Evolutionary conservation across 164 flowering plant species (phyloP), one percentile per base, ranked within the genome.

Genomic region (Warburgia ugandensis): DNA sequence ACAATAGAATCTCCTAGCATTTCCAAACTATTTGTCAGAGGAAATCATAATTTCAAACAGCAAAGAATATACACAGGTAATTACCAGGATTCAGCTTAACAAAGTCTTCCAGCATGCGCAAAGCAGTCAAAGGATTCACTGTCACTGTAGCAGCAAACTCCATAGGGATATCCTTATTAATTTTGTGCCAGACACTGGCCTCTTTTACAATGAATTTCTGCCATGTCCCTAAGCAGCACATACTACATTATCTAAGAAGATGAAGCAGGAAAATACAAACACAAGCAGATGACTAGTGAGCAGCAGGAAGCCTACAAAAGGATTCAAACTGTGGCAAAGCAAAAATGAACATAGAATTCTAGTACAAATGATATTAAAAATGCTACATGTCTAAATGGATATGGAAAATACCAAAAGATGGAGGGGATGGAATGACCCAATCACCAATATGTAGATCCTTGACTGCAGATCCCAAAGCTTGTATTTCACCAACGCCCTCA

Each of bases 401-500:
- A 26, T 11, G 7, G 31, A 62, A 10, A 21, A 29, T 76, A 83
- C 99, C 99, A 66, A 63, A 88, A 53, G 81, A 75, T 42, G 89
- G 92, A 28, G 99, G 97, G 38, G 78, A 88, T 22, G 95, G 94
- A 27, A 94, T 84, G 55, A 94, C 95, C 90, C 68, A 69, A 66
- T 94, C 99, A 14, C 95, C 97, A 46, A 81, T 83, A 29, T 73
- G 61, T n/a, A 94, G 71, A 61, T 56, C 67, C 64, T 48, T 75
- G 26, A 88, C 97, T 14, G 78, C 76, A 60, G 91, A 67, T 14
- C 99, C 97, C 1, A 82, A 68, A 11, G 79, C 69, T 31, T 77
- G 68, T 21, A 89, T 87, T 68, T 86, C 86, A 21, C 95, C 97
- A 35, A 89, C 99, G 17, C 99, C 99, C 31, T 94, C 99, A 56